phyloP scores from a whole-genome alignment of 2,329 filamentous ascomycete genomes.

The Paramyrothecium sp. region DNA sequence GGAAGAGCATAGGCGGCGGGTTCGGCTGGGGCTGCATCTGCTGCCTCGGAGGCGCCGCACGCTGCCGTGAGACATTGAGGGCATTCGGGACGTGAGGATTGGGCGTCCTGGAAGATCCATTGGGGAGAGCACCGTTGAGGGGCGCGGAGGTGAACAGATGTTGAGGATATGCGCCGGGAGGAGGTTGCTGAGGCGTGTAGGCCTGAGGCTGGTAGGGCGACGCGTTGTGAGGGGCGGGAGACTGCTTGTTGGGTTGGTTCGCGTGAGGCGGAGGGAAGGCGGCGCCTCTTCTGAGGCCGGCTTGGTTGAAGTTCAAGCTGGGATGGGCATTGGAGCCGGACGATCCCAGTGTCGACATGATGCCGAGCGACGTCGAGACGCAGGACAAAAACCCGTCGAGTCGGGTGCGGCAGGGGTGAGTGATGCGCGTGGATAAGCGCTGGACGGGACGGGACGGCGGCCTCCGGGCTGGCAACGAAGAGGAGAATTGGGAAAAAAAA shows the following conservation, averaged over 20 bases:
- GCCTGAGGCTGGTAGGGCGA: constrained; percentile 54
- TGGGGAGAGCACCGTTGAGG: constrained; percentile 46
- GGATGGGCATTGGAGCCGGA: constrained; percentile 51
- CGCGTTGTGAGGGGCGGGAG: constrained; percentile 52
- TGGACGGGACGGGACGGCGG: background rate
- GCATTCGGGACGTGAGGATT: constrained; percentile 47
- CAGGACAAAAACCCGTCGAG: constrained; percentile 15
- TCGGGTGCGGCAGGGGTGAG: constrained; percentile 11
- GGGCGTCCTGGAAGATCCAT: constrained; percentile 43
- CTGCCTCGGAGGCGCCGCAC: constrained; percentile 41
- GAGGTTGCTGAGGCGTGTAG: constrained; percentile 52
- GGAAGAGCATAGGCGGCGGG: constrained; percentile 34
- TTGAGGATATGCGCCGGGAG: constrained; percentile 46
- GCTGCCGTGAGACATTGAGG: constrained; percentile 43
- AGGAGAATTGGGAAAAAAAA: constrained; percentile 8
- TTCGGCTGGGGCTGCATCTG: constrained; percentile 42
- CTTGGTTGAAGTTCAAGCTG: constrained; percentile 52
- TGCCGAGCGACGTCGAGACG: constrained; percentile 18
- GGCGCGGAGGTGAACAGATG: constrained; percentile 51
- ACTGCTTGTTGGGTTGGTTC: constrained; percentile 53
- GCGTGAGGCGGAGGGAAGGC: constrained; percentile 46
- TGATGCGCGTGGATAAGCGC: constrained; percentile 5
- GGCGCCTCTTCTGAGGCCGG: constrained; percentile 43
- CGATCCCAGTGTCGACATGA: constrained; percentile 49
- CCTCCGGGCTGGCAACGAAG: constrained; percentile 5